A percentile compares a stretch with the other conserved stretches of the same genome.
phyloP scores from a whole-genome alignment of 495 filamentous ascomycete genomes.

The Hypomontagnella monticulosa region DNA sequence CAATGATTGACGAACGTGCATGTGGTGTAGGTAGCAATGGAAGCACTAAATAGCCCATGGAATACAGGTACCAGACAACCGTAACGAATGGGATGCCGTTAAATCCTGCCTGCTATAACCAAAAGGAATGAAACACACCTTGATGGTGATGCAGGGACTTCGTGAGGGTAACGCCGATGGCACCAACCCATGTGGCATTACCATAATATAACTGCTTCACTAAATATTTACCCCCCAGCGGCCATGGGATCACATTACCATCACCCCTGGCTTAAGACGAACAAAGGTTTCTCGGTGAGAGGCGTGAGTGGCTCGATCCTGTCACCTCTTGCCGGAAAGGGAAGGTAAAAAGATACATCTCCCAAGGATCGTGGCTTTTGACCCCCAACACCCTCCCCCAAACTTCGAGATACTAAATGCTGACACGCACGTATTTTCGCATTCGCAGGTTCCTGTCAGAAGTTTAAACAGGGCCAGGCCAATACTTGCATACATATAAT shows the following conservation, averaged over 20 bases:
- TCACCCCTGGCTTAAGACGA: slow-evolving; percentile 14
- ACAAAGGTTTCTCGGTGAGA: slow-evolving; percentile 15
- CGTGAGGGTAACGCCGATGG: slow-evolving; percentile 18
- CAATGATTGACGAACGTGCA: slow-evolving; percentile 25
- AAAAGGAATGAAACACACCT: slow-evolving; percentile 29
- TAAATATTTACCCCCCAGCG: background rate
- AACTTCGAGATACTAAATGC: background rate
- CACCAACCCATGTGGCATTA: slow-evolving; percentile 27
- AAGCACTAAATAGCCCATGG: background rate
- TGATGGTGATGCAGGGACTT: slow-evolving; percentile 24
- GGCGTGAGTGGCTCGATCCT: slow-evolving; percentile 20
- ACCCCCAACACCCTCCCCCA: background rate
- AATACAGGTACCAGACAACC: background rate
- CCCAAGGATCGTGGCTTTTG: background rate
- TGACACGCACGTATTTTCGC: background rate
- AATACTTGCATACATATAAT: slow-evolving; percentile 3
- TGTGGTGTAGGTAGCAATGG: background rate
- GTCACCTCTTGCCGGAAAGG: slow-evolving; percentile 18
- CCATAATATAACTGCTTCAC: background rate
- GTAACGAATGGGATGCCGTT: slow-evolving; percentile 5
- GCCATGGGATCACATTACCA: background rate
- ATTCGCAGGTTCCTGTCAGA: slow-evolving; percentile 14
- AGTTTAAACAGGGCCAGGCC: slow-evolving; percentile 14
- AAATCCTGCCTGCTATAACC: slow-evolving; percentile 7
- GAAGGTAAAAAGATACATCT: slow-evolving; percentile 13